Conservation (phyloP, 371 early-diverging fungal species). For the Lichtheimia hyalospora region DNA sequence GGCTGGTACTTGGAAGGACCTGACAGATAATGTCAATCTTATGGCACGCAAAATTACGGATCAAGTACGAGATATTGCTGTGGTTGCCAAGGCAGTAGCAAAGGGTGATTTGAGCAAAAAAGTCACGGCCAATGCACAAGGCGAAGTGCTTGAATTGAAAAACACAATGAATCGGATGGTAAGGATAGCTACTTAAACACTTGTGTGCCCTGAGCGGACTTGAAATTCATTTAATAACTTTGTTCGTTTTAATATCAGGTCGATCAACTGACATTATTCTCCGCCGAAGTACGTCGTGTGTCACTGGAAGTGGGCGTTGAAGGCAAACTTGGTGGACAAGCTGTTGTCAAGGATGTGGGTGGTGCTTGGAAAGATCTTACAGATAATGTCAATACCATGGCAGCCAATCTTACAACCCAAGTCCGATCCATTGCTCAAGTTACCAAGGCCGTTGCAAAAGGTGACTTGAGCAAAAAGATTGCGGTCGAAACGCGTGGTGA, state of each 20-base stretch:
- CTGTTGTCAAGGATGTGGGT: constrained; percentile 44
- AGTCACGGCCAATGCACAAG: constrained; percentile 37
- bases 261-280: constrained; percentile 44
- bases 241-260: constrained; percentile 11
- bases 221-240: neutral
- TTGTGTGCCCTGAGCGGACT: neutral
- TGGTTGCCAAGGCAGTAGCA: constrained; percentile 59
- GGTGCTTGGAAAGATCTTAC: constrained; percentile 58
- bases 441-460: constrained; percentile 53
- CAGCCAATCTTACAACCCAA: constrained; percentile 49
- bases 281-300: constrained; percentile 45
- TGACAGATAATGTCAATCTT: constrained; percentile 65
- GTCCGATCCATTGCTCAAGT: constrained; percentile 58
- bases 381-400: constrained; percentile 55
- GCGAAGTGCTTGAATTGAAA: constrained; percentile 44
- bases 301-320: constrained; percentile 51
- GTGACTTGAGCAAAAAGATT: constrained; percentile 60
- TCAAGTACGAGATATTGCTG: constrained; percentile 60
- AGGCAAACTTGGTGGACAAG: constrained; percentile 48
- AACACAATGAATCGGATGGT: constrained; percentile 55
- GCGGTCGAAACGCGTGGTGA: constrained; percentile 66
- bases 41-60: constrained; percentile 61
- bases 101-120: constrained; percentile 47
- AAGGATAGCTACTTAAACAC: neutral
- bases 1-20: constrained; percentile 59